phyloP scores from a whole-genome alignment of 2,329 filamentous ascomycete species.

The Hymenoscyphus occultus region DNA sequence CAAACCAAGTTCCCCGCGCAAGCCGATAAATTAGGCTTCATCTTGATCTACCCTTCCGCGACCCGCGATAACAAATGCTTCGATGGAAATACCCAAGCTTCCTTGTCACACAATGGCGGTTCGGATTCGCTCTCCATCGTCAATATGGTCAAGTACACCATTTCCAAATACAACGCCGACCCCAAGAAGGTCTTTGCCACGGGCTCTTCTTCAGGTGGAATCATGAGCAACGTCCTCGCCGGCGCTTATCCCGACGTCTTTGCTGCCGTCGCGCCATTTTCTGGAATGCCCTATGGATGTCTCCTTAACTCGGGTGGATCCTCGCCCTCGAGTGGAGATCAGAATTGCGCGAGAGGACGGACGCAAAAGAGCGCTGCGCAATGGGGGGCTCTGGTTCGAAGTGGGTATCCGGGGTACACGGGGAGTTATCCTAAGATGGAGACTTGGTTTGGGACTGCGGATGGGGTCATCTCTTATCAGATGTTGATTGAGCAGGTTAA shows the following conservation, averaged over 20 bases:
- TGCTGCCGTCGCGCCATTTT: slow-evolving; percentile 43
- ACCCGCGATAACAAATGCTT: slow-evolving; percentile 50
- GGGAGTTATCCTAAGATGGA: slow-evolving; percentile 21
- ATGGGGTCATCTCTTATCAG: slow-evolving; percentile 38
- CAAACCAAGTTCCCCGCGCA: slow-evolving; percentile 29
- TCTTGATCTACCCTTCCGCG: slow-evolving; percentile 56
- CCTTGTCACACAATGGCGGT: slow-evolving; percentile 54
- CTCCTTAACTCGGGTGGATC: slow-evolving; percentile 40
- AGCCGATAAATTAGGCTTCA: slow-evolving; percentile 54
- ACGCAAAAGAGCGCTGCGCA: slow-evolving; percentile 38
- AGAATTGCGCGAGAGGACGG: slow-evolving; percentile 42
- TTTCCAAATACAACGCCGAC: slow-evolving; percentile 50
- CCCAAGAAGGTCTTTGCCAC: slow-evolving; percentile 51
- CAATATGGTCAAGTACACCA: slow-evolving; percentile 55
- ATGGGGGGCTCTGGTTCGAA: slow-evolving; percentile 45
- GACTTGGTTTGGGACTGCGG: slow-evolving; percentile 36
- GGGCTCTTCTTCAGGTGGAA: slow-evolving; percentile 48
- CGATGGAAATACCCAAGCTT: slow-evolving; percentile 52
- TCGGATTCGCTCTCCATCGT: slow-evolving; percentile 54
- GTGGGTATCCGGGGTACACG: slow-evolving; percentile 39
- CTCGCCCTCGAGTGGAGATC: slow-evolving; percentile 49
- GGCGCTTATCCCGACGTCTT: slow-evolving; percentile 49
- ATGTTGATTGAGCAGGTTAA: slow-evolving; percentile 44
- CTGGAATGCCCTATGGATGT: slow-evolving; percentile 46
- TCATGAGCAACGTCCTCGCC: slow-evolving; percentile 51